phyloP scores from a whole-genome alignment of 257 asterid species.

The Lithospermum erythrorhizon region DNA sequence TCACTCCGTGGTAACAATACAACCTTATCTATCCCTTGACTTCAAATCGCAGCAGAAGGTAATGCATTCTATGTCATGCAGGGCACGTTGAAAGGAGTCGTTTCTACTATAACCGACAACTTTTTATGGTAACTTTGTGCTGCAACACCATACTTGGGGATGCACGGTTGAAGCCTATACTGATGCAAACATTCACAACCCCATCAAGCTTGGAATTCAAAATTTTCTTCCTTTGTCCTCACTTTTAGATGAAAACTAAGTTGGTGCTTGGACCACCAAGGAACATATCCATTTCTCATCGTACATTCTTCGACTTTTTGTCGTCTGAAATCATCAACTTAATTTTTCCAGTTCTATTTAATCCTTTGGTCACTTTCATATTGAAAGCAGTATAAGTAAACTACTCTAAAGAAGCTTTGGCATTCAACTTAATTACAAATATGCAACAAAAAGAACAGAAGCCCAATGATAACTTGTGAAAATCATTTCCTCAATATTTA shows the following conservation, averaged over 20 bases:
- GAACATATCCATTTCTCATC: no score
- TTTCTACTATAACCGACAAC: conserved; percentile 50
- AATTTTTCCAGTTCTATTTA: no score
- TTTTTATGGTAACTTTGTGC: conserved; percentile 16
- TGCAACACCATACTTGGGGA: not conserved
- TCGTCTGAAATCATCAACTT: not conserved
- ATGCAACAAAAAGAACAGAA: no score
- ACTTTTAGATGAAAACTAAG: no score
- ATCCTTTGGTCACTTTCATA: not conserved
- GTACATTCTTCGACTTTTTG: not conserved
- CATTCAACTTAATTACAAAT: no score
- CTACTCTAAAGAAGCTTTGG: no score
- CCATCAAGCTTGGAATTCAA: not conserved
- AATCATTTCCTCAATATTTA: not conserved
- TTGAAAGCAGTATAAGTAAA: no score
- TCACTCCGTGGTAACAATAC: conserved; percentile 54
- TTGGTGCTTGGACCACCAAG: not conserved
- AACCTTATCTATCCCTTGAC: not conserved
- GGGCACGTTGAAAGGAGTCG: conserved; percentile 53
- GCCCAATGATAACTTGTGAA: no score
- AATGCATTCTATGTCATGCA: conserved; percentile 16
- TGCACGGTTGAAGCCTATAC: not conserved
- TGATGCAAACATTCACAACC: no score
- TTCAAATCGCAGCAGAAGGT: not conserved
- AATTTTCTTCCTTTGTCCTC: not conserved